Evolutionary conservation across 108 stramenopile genomes (phyloP).

Genomic region (Licmophora abbreviata): DNA sequence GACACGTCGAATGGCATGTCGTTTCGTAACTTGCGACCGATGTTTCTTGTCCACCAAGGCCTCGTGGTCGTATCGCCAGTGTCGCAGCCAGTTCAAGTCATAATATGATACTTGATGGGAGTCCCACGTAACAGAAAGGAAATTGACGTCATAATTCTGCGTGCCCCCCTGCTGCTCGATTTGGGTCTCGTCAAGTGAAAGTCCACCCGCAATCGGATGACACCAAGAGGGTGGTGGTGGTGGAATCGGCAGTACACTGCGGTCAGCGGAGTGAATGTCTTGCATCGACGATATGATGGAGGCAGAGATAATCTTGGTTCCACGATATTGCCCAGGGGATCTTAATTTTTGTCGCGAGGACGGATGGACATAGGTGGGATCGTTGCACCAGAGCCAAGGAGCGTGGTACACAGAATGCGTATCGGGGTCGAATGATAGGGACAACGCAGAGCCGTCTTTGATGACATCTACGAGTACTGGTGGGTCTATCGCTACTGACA

Average conservation of each 20-base stretch:
- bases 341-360: constrained; percentile 53
- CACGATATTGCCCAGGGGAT: constrained; percentile 32
- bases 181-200: constrained; percentile 4
- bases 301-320: constrained; percentile 17
- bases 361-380: constrained; percentile 43
- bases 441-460: too few species aligned
- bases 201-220: constrained; percentile 21
- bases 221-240: constrained; percentile 17
- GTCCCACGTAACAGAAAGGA: constrained; percentile 30
- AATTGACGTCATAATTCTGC: constrained; percentile 7
- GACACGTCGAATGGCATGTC: neutral
- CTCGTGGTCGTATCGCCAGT: constrained; percentile 26
- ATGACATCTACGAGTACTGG: too few species aligned
- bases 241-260: constrained; percentile 5
- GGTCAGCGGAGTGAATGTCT: neutral
- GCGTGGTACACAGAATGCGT: constrained; percentile 30
- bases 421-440: neutral
- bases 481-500: neutral
- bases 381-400: constrained; percentile 69
- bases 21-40: constrained; percentile 15
- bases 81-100: constrained; percentile 44
- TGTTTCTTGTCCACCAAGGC: constrained; percentile 9
- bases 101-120: constrained; percentile 25
- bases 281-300: constrained; percentile 14
- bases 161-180: neutral